Conservation (phyloP, 331 rosid genomes). For the Rhamnella rubrinervis region DNA sequence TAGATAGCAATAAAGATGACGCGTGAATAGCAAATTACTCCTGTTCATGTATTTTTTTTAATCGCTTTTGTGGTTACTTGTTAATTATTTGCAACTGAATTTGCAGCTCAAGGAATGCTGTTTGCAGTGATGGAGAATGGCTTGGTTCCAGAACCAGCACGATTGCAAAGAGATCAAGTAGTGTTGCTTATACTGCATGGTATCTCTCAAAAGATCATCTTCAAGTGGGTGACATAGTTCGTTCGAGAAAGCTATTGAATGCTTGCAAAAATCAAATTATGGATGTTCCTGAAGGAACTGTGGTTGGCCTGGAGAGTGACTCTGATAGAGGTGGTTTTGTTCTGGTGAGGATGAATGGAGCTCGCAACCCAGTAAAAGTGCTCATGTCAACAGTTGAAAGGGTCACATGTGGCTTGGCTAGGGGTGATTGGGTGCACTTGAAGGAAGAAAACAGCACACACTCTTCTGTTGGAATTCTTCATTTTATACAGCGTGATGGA, state of each 20-base stretch:
- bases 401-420: conserved; percentile 29
- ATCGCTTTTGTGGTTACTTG: not conserved
- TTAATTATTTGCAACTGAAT: conserved; percentile 11
- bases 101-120: conserved; percentile 34
- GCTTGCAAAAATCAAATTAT: conserved; percentile 24
- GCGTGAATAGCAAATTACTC: no score
- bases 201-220: conserved; percentile 37
- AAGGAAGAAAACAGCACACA: conserved; percentile 23
- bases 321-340: conserved; percentile 26
- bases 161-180: conserved; percentile 6
- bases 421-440: conserved; percentile 45
- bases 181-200: conserved; percentile 27
- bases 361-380: conserved; percentile 35
- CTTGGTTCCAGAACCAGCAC: conserved; percentile 25
- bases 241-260: conserved; percentile 38
- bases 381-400: conserved; percentile 33
- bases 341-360: conserved; percentile 33
- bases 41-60: not conserved
- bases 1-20: no score
- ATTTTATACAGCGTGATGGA: conserved; percentile 40
- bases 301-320: conserved; percentile 32
- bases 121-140: conserved; percentile 31
- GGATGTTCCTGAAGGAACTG: conserved; percentile 40
- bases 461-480: conserved; percentile 41
- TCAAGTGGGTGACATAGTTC: conserved; percentile 36